Evolutionary conservation across 768 basidiomycete genomes (phyloP), one percentile per base, ranked within the genome.

Genomic region (Mycena floridula): DNA sequence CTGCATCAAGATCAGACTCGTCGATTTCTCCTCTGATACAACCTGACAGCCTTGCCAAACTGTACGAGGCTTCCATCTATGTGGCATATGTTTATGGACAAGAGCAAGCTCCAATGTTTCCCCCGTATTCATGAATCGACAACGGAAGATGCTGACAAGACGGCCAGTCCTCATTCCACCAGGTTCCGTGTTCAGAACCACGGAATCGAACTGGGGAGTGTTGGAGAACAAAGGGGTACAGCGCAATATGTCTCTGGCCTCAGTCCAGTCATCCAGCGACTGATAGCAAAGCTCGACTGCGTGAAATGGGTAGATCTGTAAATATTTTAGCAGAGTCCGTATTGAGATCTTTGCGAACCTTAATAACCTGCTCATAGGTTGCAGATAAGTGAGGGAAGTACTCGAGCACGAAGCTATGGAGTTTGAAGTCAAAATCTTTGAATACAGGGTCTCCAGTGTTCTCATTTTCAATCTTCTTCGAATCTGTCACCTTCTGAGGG

Each of bases 261-360:
- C 41, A 4, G 36, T 23, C 50, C 50, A 51, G 30, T 54, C 45
- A 22, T 53, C 46, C 21, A 48, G 28, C 6, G 52, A 53, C 7
- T 48, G 43, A 30, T 52, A 54, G 2, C 25, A 35, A 3, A 49
- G 12, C 26, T 54, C 43, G 11, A 40, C 25, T 27, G 42, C 43
- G 37, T 44, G 43, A 37, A 38, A 48, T 2, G n/a, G 50, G 9
- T 23, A 25, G 32, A 52, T 43, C 51, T 52, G 26, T 18, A 30
- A 15, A 7, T 4, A 15, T 15, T 15, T 35, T 18, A 35, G 32
- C 13, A 4, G 4, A 7, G 32, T 35, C 13, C 13, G 18, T 18
- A 7, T 15, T 13, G 7, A 35, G 18, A 35, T 13, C 28, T 7
- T 15, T 35, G 15, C 4, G 13, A 15, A 27, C 40, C 13, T 42